Percentiles rank a stretch among this genome's conserved stretches.
phyloP scores from a whole-genome alignment of 805 yeast genomes.

The Kuraishia borneana region DNA sequence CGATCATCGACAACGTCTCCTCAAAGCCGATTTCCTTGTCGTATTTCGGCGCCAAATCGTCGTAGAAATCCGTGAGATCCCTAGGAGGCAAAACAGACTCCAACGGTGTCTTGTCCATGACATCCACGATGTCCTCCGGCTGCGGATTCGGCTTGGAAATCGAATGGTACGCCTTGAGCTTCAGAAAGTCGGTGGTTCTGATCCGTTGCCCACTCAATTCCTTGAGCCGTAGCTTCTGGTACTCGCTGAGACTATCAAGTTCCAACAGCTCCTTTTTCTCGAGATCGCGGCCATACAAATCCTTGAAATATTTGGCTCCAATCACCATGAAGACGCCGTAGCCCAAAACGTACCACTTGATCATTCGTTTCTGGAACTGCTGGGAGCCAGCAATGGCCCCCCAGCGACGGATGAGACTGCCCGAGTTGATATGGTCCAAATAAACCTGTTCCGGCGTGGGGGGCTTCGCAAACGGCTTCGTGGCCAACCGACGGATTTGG shows the following conservation, averaged over 20 bases:
- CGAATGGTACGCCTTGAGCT: slow-evolving; percentile 42
- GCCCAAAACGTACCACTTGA: slow-evolving; percentile 51
- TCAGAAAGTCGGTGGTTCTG: slow-evolving; percentile 53
- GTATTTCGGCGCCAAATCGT: slow-evolving; percentile 66
- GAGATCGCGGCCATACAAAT: slow-evolving; percentile 52
- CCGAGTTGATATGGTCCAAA: slow-evolving; percentile 21
- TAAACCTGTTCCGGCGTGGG: slow-evolving; percentile 13
- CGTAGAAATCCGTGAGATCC: slow-evolving; percentile 77
- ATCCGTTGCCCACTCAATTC: slow-evolving; percentile 44
- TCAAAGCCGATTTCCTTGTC: slow-evolving; percentile 73
- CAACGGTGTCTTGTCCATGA: slow-evolving; percentile 14
- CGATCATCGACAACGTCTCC: slow-evolving; percentile 49
- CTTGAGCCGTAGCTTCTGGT: slow-evolving; percentile 51
- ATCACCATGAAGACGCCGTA: slow-evolving; percentile 45
- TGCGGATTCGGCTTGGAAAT: slow-evolving; percentile 21
- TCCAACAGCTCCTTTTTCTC: slow-evolving; percentile 30
- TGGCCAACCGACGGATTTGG: too few relatives aligned
- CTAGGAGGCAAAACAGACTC: slow-evolving; percentile 51
- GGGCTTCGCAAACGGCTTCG: background rate
- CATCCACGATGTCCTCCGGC: slow-evolving; percentile 18
- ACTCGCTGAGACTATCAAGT: slow-evolving; percentile 36
- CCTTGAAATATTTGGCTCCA: slow-evolving; percentile 57
- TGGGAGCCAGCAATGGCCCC: slow-evolving; percentile 44
- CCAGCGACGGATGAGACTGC: slow-evolving; percentile 27
- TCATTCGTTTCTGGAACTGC: slow-evolving; percentile 49